Base-by-base conservation (phyloP, 306 rosid species). In the Quillaja saponaria region DNA sequence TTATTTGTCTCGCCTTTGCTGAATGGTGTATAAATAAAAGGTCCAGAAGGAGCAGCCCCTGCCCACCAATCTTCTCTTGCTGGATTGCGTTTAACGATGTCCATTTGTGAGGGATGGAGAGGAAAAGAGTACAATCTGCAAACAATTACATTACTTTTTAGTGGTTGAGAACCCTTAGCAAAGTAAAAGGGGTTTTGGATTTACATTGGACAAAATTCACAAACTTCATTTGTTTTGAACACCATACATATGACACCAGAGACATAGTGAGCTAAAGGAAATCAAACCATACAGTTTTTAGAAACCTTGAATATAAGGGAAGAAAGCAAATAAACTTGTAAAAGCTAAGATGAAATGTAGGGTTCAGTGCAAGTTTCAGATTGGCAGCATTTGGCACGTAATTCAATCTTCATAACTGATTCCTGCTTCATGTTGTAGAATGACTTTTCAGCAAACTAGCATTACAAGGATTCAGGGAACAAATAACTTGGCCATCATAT, bases 41-140 rank as follows among this genome's bases (percentile, higher is more conserved):
- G 99, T 20, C 99, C 96, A 38, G 99, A 78, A 65, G 95, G 85
- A 52, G 96, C 95, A 66, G 94, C 64, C 72, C 94, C 95, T 19
- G 88, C 89, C 96, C 99, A 92, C 97, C 99, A 92, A 68, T 92
- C 96, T 85, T 80, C 95, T 78, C 90, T 85, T n/a, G 84, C 84
- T 3, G 86, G 78, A 76, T 82, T 89, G 58, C 96, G 90, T 84
- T 92, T 92, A 55, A 92, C 82, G 66, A 92, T 92, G 80, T 89
- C 96, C 82, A 89, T 72, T 75, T 89, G 97, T 41, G 80, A 76
- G 55, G 89, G 82, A 57, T 82, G 97, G 72, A 83, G 82, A 62
- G 99, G 99, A 81, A 89, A 83, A 21, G 95, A 86, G 74, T 87
- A 87, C 75, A 89, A 55, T 83, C 99, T 92, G 82, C 68, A 86